Conservation (phyloP, 345 rosid genomes). For the Salix arbutifolia region DNA sequence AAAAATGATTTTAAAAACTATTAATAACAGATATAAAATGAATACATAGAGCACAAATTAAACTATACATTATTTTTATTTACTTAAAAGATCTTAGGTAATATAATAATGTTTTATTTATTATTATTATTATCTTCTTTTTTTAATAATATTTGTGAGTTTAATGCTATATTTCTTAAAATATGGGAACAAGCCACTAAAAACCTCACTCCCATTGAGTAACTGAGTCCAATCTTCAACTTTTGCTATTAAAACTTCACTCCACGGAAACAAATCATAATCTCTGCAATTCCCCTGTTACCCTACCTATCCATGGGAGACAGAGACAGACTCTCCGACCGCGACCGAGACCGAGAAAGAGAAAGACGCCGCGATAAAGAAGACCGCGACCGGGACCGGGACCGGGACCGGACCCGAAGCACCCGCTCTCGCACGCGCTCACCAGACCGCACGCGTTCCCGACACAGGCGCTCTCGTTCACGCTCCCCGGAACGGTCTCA, state of each 20-base stretch:
- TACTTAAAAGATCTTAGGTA: too few species aligned
- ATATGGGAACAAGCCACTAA: too few species aligned
- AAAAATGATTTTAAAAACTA: too few species aligned
- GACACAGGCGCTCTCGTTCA: constrained; percentile 48
- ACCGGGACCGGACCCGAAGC: constrained; percentile 50
- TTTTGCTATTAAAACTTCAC: neutral
- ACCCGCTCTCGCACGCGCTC: constrained; percentile 59
- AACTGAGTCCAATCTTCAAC: neutral
- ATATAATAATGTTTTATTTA: too few species aligned
- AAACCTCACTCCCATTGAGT: neutral
- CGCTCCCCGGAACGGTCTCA: constrained; percentile 52
- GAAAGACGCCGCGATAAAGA: constrained; percentile 32
- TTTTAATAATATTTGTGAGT: too few species aligned
- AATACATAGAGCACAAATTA: too few species aligned
- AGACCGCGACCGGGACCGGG: constrained; percentile 46
- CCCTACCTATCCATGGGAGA: constrained; percentile 3
- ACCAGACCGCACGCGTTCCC: constrained; percentile 47
- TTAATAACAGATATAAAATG: too few species aligned
- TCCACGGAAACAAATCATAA: neutral
- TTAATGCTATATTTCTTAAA: too few species aligned
- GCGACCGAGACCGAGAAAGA: constrained; percentile 31
- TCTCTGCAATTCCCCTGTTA: neutral
- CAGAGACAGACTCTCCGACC: constrained; percentile 5
- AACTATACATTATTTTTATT: too few species aligned
- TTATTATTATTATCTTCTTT: too few species aligned